Base-by-base conservation (phyloP, 805 yeast species). In the Saccharomycopsis sp. region DNA sequence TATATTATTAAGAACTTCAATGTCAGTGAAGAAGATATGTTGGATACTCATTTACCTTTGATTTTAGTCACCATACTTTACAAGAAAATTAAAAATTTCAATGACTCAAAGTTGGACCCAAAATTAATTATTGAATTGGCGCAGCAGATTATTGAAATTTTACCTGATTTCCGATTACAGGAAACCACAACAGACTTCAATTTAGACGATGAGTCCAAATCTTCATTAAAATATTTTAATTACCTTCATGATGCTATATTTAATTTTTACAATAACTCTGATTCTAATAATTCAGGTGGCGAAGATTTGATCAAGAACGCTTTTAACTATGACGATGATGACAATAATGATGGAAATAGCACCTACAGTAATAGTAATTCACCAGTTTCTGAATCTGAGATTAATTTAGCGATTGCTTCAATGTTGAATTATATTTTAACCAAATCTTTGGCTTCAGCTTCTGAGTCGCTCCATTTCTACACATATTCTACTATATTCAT, bases 11-110 rank as follows among this genome's bases (percentile, higher is more conserved):
- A 67, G 19, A 72, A 72, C 43, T 90, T 86, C 64, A 75, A 85
- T 51, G 77, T 88, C 23, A 75, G 74, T 34, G 98, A 90, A 51
- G 97, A 88, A 53, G 97, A 88, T 51, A 86, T 87, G 83, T 62
- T 81, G 5, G 65, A 77, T 0, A 70, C 73, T 16, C 96, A 90
- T 57, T 64, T 84, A 5, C 97, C 97, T 0, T 61, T 86, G 35
- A 70, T 84, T 0, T 58, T 88, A 1, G 53, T 86, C 3, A 14
- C 41, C 3, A 29, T 48, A 22, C 14, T 35, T 43, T 11, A 20
- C 17, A 32, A 5, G 26, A 17, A 40, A 43, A 27, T 20, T 40
- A 6, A 31, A 23, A 7, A 36, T 27, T 36, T 35, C 20, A 14
- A 23, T 19, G 21, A 35, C 21, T 14, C 13, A 3, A n/a, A 14